These are phyloP conservation scores for Volvox africanus DNA, from an alignment of 139 green algal genomes.

Conservation along the genomic window DNA sequence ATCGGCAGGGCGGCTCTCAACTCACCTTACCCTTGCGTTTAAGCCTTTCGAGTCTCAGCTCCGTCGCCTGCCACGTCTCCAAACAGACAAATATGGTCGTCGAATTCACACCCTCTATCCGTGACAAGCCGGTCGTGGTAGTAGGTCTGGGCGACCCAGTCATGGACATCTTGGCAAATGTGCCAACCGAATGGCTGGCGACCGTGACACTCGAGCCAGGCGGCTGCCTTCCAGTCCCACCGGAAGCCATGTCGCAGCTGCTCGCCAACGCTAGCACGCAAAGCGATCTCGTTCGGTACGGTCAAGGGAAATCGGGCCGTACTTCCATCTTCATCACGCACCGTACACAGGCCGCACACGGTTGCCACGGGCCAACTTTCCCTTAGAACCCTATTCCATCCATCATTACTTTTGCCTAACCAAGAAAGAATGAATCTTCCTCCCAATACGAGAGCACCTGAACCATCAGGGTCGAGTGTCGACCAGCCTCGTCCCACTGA, in stretches of 20 bases:
- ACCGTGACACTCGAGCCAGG: slow-evolving; percentile 58
- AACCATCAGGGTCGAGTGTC: no score
- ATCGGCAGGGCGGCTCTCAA: not conserved
- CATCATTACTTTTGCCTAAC: no score
- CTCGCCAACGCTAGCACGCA: slow-evolving; percentile 1
- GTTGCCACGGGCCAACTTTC: no score
- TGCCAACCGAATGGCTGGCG: slow-evolving; percentile 58
- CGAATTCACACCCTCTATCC: not conserved
- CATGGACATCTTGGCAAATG: slow-evolving; percentile 69
- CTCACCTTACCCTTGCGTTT: not conserved
- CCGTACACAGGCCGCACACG: no score
- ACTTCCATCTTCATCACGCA: no score
- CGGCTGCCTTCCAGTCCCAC: slow-evolving; percentile 61
- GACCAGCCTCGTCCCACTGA: no score
- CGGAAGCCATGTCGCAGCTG: slow-evolving; percentile 56
- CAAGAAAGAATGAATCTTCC: no score
- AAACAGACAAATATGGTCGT: not conserved
- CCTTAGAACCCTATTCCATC: no score
- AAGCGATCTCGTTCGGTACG: slow-evolving; percentile 45
- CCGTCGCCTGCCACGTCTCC: not conserved
- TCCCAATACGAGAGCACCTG: no score
- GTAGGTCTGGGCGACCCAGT: slow-evolving; percentile 57
- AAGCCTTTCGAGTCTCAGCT: not conserved
- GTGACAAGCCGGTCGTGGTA: not conserved
- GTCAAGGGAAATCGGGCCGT: no score